Evolutionary conservation across 2,329 filamentous ascomycete genomes (phyloP).

Genomic region (Metarhizium humberi): DNA sequence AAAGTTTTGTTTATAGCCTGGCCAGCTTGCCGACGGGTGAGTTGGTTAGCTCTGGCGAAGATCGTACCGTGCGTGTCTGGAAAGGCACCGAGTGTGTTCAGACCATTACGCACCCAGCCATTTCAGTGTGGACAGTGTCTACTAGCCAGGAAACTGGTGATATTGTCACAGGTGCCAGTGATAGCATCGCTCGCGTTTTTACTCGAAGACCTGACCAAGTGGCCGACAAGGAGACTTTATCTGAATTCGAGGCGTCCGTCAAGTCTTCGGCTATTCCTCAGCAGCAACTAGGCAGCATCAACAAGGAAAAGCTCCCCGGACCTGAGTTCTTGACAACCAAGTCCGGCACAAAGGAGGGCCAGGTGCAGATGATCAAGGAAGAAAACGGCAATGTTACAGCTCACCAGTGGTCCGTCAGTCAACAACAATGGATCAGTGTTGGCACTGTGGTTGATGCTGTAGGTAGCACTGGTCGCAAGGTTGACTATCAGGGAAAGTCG

Average conservation of each 20-base stretch:
- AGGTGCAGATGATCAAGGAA: conserved; percentile 86
- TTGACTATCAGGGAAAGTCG: conserved; percentile 69
- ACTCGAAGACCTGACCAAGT: conserved; percentile 60
- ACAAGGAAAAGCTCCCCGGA: conserved; percentile 85
- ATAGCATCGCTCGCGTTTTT: conserved; percentile 78
- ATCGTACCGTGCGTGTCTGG: conserved; percentile 90
- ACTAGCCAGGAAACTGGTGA: conserved; percentile 75
- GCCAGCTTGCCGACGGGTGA: conserved; percentile 72
- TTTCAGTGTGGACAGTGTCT: conserved; percentile 93
- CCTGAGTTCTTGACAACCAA: conserved; percentile 77
- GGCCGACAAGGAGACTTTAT: conserved; percentile 58
- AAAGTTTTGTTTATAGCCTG: conserved; percentile 89
- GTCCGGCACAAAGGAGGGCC: conserved; percentile 88
- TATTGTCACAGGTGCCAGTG: conserved; percentile 88
- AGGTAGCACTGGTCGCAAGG: conserved; percentile 71
- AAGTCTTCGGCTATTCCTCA: conserved; percentile 79
- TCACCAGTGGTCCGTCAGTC: conserved; percentile 71
- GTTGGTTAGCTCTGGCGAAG: conserved; percentile 84
- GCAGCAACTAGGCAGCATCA: conserved; percentile 72
- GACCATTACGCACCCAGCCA: conserved; percentile 93
- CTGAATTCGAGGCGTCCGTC: conserved; percentile 73
- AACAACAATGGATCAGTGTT: conserved; percentile 73
- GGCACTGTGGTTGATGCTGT: conserved; percentile 91
- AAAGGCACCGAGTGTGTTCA: conserved; percentile 74
- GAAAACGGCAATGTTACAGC: conserved; percentile 73